Conservation (phyloP, 2,329 filamentous ascomycete species). For the Colletotrichum siamense region DNA sequence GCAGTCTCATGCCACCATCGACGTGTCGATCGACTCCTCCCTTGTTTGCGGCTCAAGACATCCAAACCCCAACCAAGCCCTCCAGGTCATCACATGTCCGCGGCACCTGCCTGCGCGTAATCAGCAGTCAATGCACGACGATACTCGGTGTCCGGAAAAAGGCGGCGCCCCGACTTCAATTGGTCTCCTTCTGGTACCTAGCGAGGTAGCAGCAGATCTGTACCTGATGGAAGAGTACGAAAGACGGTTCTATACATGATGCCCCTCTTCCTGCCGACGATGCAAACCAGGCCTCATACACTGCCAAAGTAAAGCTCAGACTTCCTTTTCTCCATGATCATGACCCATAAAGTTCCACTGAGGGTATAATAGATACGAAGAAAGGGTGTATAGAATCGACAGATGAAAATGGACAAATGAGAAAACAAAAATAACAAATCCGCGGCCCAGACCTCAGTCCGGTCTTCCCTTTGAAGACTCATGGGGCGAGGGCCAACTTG, state of each 20-base stretch:
- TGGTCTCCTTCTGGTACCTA: not conserved
- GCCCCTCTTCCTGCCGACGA: not conserved
- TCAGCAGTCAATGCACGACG: not conserved
- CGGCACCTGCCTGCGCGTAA: not conserved
- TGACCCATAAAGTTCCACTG: constrained; percentile 7
- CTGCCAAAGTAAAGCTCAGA: not conserved
- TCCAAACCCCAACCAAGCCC: not conserved
- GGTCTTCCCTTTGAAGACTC: not conserved
- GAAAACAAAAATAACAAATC: not conserved
- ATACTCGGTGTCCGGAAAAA: not conserved
- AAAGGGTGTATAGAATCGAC: not conserved
- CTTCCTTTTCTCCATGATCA: constrained; percentile 9
- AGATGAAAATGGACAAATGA: not conserved
- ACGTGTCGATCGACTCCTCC: not conserved
- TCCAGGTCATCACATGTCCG: not conserved
- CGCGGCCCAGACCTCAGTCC: not conserved
- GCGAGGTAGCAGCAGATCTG: constrained; percentile 5
- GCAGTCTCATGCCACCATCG: not conserved
- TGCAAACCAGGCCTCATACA: not conserved
- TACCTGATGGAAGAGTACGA: not conserved
- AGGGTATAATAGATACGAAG: constrained; percentile 20
- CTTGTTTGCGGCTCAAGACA: not conserved
- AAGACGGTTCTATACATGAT: not conserved
- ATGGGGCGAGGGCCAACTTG: not conserved
- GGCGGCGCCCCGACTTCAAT: constrained; percentile 2